Conservation (phyloP, 2,329 filamentous ascomycete genomes). For the Chaetomium globosum region DNA sequence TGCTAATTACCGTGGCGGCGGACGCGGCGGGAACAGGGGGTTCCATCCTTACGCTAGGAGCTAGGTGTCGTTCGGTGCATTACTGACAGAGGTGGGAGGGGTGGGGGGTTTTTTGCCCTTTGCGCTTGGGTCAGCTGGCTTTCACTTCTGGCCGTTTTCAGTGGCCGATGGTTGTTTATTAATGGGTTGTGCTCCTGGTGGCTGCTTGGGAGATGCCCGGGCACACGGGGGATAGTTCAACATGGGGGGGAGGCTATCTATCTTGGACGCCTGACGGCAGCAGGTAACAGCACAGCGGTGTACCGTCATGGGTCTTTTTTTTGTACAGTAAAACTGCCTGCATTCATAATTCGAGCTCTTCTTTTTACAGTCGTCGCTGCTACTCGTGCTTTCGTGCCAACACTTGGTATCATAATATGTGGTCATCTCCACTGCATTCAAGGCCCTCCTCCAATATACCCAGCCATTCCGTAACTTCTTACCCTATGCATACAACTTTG, state of each 20-base stretch:
- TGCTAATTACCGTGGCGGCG: conserved; percentile 90
- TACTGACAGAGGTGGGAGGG: neutral
- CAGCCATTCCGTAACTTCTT: no score
- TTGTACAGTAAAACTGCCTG: conserved; percentile 18
- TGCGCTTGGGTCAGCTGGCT: neutral
- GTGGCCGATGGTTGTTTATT: neutral
- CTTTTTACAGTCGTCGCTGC: neutral
- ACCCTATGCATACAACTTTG: conserved; percentile 45
- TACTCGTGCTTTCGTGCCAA: no score
- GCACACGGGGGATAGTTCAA: neutral
- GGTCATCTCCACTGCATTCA: no score
- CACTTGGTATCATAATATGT: no score
- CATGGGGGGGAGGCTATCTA: neutral
- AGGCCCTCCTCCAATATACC: no score
- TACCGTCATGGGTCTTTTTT: neutral
- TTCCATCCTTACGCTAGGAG: conserved; percentile 72
- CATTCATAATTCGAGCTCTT: neutral
- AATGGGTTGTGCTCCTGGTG: neutral
- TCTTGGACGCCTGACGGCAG: neutral
- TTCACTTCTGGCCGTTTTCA: neutral
- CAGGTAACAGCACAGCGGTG: conserved; percentile 9
- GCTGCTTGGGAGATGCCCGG: neutral
- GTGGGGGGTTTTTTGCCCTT: conserved; percentile 1
- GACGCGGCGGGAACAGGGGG: conserved; percentile 71
- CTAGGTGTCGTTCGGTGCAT: conserved; percentile 22